Percentiles rank a stretch among this genome's conserved stretches.
Evolutionary conservation across 139 green algal species (phyloP).

Genomic region (Ettlia oleoabundans): DNA sequence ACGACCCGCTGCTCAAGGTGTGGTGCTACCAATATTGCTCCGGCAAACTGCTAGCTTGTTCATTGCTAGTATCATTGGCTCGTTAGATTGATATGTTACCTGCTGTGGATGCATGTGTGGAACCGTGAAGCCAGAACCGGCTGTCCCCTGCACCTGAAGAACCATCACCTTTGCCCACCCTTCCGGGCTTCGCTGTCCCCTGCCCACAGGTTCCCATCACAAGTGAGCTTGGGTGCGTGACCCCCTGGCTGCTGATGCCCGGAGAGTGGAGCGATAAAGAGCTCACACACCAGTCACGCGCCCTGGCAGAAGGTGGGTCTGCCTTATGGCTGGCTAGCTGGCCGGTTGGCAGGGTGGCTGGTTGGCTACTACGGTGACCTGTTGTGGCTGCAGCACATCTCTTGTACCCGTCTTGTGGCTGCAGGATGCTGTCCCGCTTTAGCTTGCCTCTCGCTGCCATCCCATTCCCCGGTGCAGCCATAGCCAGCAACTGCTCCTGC

Average conservation of each 20-base stretch:
- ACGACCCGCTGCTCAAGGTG: conserved; percentile 59
- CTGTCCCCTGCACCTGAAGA: too few relatives aligned
- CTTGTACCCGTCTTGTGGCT: neutral
- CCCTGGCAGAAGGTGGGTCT: conserved; percentile 60
- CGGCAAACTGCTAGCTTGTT: too few relatives aligned
- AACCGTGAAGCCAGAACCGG: too few relatives aligned
- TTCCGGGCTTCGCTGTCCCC: neutral
- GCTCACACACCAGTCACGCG: conserved; percentile 73
- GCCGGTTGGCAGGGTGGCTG: neutral
- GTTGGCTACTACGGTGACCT: conserved; percentile 49
- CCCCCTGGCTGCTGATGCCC: conserved; percentile 84
- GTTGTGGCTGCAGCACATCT: neutral
- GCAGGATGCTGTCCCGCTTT: too few relatives aligned
- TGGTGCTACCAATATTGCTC: neutral
- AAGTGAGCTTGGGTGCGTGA: conserved; percentile 87
- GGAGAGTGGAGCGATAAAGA: conserved; percentile 68
- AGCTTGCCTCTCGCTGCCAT: neutral
- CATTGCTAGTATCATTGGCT: too few relatives aligned
- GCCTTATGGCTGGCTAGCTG: neutral
- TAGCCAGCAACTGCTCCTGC: conserved; percentile 36
- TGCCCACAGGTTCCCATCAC: conserved; percentile 54
- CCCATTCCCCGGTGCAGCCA: neutral
- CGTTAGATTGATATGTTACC: too few relatives aligned
- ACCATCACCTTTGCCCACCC: neutral
- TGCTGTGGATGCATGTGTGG: too few relatives aligned